Percentiles rank a stretch among this genome's conserved stretches.
Conservation (phyloP, 805 yeast genomes). For the Candida tammaniensis region DNA sequence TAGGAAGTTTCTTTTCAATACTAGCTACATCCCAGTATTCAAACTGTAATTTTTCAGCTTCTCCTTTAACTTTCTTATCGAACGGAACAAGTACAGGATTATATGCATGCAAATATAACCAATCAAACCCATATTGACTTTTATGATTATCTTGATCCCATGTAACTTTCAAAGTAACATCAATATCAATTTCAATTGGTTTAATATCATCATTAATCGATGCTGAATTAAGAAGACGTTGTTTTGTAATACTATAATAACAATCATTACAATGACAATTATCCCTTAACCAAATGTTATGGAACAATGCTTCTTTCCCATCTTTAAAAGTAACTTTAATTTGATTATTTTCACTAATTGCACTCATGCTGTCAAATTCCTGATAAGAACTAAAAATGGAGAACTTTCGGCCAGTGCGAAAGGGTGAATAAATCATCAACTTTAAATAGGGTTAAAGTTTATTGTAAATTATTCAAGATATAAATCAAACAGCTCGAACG, state of each 20-base stretch:
- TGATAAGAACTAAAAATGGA: no score
- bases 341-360: no score
- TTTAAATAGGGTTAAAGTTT: no score
- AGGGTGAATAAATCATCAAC: no score
- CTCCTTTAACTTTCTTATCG: conserved; percentile 25
- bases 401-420: no score
- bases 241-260: conserved; percentile 55
- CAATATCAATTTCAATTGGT: conserved; percentile 17
- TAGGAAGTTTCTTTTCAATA: conserved; percentile 41
- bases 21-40: conserved; percentile 45
- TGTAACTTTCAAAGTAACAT: conserved; percentile 14
- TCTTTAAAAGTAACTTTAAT: conserved; percentile 7
- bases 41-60: conserved; percentile 25
- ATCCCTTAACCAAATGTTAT: conserved; percentile 63
- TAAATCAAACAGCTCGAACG: no score
- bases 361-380: no score
- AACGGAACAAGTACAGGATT: conserved; percentile 44
- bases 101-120: conserved; percentile 53
- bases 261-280: conserved; percentile 58
- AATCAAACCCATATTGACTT: conserved; percentile 33
- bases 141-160: conserved; percentile 44
- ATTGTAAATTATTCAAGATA: no score
- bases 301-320: conserved; percentile 17
- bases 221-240: conserved; percentile 56
- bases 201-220: conserved; percentile 31